Evolutionary conservation across 441 rosid species (phyloP).

Genomic region (Syzygium malaccense): DNA sequence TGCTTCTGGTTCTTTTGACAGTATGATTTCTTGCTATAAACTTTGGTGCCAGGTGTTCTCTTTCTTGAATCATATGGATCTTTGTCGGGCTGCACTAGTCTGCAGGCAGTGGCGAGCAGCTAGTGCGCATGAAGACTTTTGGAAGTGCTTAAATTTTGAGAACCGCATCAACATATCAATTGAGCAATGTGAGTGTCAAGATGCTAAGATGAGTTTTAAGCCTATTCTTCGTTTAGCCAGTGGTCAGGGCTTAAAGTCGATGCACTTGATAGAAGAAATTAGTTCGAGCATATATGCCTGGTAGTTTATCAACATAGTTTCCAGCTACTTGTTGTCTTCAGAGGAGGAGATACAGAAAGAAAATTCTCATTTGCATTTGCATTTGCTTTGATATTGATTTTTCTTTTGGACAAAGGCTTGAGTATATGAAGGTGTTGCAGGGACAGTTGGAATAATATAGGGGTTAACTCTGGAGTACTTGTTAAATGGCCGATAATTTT

Average conservation of each 20-base stretch:
- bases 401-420: neutral
- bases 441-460: neutral
- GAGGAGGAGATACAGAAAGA: neutral
- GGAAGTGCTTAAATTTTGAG: constrained; percentile 88
- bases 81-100: constrained; percentile 84
- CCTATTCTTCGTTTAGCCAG: neutral
- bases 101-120: constrained; percentile 97
- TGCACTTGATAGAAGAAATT: neutral
- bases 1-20: neutral
- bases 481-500: neutral
- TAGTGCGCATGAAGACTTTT: constrained; percentile 94
- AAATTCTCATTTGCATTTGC: neutral
- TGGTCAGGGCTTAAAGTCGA: neutral
- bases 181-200: constrained; percentile 71
- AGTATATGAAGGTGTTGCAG: neutral
- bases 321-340: neutral
- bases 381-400: neutral
- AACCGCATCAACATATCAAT: constrained; percentile 53
- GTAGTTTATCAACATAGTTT: neutral
- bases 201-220: neutral
- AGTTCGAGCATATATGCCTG: neutral
- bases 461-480: neutral
- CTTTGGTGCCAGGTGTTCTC: constrained; percentile 67
- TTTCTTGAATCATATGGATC: constrained; percentile 67
- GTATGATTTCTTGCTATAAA: neutral